Base-by-base conservation (phyloP, 2,329 filamentous ascomycete genomes). In the Diplodia scrobiculata region DNA sequence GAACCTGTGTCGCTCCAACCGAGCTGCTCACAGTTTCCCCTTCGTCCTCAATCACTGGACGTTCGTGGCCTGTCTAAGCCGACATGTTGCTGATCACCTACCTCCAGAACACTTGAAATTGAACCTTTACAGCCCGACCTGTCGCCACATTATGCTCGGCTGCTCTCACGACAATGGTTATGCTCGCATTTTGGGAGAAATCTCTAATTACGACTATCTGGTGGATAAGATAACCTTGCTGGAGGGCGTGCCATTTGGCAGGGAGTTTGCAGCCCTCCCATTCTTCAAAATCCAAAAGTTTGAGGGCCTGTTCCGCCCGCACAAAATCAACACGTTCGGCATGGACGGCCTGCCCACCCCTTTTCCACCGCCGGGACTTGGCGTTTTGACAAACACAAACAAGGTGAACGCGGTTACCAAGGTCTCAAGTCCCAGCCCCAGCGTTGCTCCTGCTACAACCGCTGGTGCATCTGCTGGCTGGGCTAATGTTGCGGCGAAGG, bases 91-190 rank as follows among this genome's bases (percentile, higher is more conserved):
- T 72, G 47, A 71, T n/a, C 25, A 27, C 25, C 0, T 7, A 1
- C 6, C 10, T 25, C 29, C 68, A 86, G 84, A 84, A 69, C 77
- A 78, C 29, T 83, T 88, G 74, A 83, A 84, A 70, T 73, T 85
- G 55, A 81, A 83, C 73, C 76, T 86, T 60, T 79, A 83, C 73
- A 83, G 87, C 70, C 83, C 81, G 68, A 85, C 86, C 70, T 88
- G 86, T 71, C 84, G 84, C 63, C 84, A 86, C 66, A 82, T 88
- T 63, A 77, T 87, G 58, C 78, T 88, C 41, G 86, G 85, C 9
- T 86, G 85, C 73, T 84, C 83, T 14, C 82, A 84, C 67, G 83
- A 85, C 74, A 82, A 81, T 65, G 80, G 82, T 25, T 87, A 86
- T 72, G 81, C 81, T 27, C 78, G 79, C 11, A 75, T 83, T 41